Evolutionary conservation across 1,139 yeast species (phyloP).

Genomic region (Nematodospora anomalae): DNA sequence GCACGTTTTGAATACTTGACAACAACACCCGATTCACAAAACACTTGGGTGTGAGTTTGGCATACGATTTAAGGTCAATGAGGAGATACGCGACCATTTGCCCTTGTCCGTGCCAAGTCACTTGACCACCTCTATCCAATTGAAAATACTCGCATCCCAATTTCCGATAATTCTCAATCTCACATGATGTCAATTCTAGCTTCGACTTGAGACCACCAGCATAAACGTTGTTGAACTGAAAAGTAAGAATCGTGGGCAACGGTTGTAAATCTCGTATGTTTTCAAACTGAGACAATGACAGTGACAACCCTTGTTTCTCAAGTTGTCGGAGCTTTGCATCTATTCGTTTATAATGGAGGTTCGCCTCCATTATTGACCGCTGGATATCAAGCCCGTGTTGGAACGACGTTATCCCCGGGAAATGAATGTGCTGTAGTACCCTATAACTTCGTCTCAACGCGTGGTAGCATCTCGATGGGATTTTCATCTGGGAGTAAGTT

Average conservation of each 20-base stretch:
- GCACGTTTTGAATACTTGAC: constrained; percentile 55
- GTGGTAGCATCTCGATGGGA: constrained; percentile 18
- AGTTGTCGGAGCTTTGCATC: constrained; percentile 34
- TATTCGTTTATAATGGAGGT: constrained; percentile 60
- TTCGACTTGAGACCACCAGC: constrained; percentile 87
- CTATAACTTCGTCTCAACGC: constrained; percentile 38
- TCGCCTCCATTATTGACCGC: constrained; percentile 57
- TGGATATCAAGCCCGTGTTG: constrained; percentile 63
- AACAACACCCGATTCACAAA: constrained; percentile 71
- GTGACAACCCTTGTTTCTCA: constrained; percentile 4
- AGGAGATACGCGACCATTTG: constrained; percentile 87
- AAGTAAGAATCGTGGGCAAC: constrained; percentile 65
- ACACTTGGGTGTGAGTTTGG: constrained; percentile 65
- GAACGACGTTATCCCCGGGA: constrained; percentile 56
- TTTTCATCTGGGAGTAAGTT: too few relatives aligned
- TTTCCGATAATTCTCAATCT: constrained; percentile 39
- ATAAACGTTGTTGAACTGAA: constrained; percentile 80
- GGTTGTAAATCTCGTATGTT: constrained; percentile 56
- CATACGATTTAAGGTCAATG: constrained; percentile 66
- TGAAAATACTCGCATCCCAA: constrained; percentile 57
- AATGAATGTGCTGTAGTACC: constrained; percentile 61
- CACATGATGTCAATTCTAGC: constrained; percentile 36
- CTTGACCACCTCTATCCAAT: constrained; percentile 92
- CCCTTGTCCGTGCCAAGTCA: constrained; percentile 96
- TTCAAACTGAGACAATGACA: constrained; percentile 20